Conservation (phyloP, 225 moss, liverwort and hornwort genomes). For the Lunularia cruciata region DNA sequence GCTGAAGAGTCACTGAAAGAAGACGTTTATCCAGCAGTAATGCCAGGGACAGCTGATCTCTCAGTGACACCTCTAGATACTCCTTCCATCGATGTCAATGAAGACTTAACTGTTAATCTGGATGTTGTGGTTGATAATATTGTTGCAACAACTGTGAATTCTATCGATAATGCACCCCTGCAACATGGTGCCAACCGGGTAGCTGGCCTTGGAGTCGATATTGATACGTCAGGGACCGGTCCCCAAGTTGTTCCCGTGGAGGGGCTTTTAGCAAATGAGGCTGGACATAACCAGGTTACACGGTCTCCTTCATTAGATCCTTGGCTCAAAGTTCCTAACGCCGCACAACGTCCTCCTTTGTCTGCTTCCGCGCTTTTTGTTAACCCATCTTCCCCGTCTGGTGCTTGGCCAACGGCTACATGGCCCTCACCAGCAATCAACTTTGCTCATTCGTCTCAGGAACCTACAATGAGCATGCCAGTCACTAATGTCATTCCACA, state of each 20-base stretch:
- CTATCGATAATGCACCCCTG: conserved; percentile 18
- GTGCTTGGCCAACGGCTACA: neutral
- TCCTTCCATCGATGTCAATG: conserved; percentile 31
- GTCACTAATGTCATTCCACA: conserved; percentile 17
- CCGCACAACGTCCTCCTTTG: conserved; percentile 17
- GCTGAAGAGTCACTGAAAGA: conserved; percentile 33
- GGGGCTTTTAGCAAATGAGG: neutral
- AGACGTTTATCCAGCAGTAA: conserved; percentile 21
- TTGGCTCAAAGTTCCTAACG: conserved; percentile 30
- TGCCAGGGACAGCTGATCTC: conserved; percentile 15
- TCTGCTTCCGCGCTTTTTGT: neutral
- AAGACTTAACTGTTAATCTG: conserved; percentile 30
- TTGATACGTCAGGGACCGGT: neutral
- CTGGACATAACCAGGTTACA: conserved; percentile 10
- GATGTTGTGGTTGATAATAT: conserved; percentile 48
- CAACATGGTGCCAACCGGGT: conserved; percentile 7
- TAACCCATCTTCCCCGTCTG: neutral
- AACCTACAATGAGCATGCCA: conserved; percentile 3
- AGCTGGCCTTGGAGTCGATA: neutral
- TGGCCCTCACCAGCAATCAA: conserved; percentile 10
- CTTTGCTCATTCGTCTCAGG: conserved; percentile 19
- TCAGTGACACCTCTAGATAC: conserved; percentile 21
- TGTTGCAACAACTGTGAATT: conserved; percentile 29
- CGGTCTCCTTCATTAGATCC: conserved; percentile 51
- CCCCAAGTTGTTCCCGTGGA: conserved; percentile 3